Evolutionary conservation across 495 filamentous ascomycete species (phyloP), one percentile per base, ranked within the genome.

Genomic region (Filosporella fistucella): DNA sequence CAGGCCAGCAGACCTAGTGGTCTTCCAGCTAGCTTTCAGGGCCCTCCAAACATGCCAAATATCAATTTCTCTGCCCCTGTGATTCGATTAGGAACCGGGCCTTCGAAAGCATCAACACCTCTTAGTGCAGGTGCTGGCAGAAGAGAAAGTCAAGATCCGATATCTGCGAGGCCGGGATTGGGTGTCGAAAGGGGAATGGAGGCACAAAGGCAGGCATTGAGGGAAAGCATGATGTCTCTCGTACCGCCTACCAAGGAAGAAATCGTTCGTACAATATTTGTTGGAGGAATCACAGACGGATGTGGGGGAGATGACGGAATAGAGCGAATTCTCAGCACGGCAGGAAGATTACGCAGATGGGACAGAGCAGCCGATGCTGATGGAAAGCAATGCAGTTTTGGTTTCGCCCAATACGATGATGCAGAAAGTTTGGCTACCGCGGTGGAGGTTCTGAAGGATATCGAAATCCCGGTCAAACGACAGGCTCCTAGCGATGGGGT

Each of bases 41-140:
- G 89, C 18, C 91, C 91, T 18, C 71, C 89, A 34, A 95, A 93
- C 61, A 85, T 96, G 74, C 90, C 93, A 8, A 93, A 95, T 65
- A 96, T 98, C 70, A 96, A 99, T 69, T 95, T 96, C 68, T 93
- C 85, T 62, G 94, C 93, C 16, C 90, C 94, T 40, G 91, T 97
- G 28, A 97, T 99, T 64, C 87, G 93, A 20, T 75, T 99, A 28
- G 91, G 91, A 9, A 75, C 78, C 8, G 78, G 78, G 3, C 82
- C 84, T 4, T 63, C 77, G 20, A 88, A 89, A 59, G 72, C 84
- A 29, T 65, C 78, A 29, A 74, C 73, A n/a, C 68, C 75, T 10
- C 66, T 78, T 22, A 69, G 60, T 5, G 46, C 60, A 20, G 64
- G 64, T 21, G 64, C 63, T 47, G 63, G 70, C 23, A 63, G 55